phyloP scores from a whole-genome alignment of 441 rosid species.

The Corymbia calophylla region DNA sequence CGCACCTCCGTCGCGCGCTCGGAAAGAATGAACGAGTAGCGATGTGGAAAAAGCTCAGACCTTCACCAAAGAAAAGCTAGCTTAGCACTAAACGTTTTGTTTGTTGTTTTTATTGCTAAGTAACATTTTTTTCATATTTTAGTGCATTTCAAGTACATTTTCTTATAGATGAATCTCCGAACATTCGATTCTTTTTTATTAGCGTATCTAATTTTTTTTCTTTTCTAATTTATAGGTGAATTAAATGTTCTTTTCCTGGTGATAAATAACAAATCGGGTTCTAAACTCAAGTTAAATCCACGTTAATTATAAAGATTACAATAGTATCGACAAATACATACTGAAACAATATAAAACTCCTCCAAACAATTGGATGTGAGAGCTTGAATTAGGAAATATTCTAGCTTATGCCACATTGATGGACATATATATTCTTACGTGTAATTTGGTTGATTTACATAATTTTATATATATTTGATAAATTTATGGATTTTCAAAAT shows the following conservation, averaged over 20 bases:
- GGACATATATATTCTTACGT: fast-evolving
- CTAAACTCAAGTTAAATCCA: neutral
- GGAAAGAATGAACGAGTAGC: neutral
- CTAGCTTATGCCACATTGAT: neutral
- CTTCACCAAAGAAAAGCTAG: neutral
- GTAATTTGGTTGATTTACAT: neutral
- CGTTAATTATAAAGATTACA: neutral
- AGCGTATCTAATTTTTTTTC: neutral
- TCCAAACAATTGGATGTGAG: neutral
- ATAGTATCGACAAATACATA: too few relatives aligned
- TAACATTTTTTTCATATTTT: neutral
- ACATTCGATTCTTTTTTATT: neutral
- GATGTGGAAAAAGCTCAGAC: neutral
- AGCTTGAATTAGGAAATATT: neutral
- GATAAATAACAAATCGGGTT: neutral
- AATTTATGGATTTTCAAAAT: neutral
- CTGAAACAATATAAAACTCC: neutral
- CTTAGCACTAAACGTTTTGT: neutral
- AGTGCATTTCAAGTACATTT: neutral
- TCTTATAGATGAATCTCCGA: neutral
- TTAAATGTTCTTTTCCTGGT: neutral
- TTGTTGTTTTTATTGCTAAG: neutral
- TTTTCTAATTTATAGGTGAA: neutral
- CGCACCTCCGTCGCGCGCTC: neutral
- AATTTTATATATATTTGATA: neutral